A percentile compares a stretch with the other conserved stretches of the same genome.
These are phyloP conservation scores for Pleurotus cornucopiae DNA, from an alignment of 768 basidiomycete species.

Conservation along the genomic window DNA sequence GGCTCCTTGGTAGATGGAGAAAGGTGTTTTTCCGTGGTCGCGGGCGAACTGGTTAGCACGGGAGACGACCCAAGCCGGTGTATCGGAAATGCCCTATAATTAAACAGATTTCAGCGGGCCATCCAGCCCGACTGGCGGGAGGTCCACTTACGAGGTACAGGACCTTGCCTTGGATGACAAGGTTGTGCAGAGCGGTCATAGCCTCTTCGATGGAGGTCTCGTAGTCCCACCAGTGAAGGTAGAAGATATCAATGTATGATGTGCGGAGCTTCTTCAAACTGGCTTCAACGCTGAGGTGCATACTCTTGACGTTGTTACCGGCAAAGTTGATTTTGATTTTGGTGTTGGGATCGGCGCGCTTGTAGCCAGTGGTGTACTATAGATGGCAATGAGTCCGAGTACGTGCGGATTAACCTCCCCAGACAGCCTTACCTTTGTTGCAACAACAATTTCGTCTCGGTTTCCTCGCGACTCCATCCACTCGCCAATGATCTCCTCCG, in stretches of 20 bases:
- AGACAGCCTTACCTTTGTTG: slow-evolving; percentile 21
- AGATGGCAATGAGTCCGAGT: neutral
- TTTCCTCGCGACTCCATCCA: slow-evolving; percentile 33
- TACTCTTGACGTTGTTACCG: slow-evolving; percentile 45
- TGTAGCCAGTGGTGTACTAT: slow-evolving; percentile 28
- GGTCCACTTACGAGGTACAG: slow-evolving; percentile 32
- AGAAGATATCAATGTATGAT: slow-evolving; percentile 42
- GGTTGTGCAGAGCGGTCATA: slow-evolving; percentile 49
- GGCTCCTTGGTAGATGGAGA: slow-evolving; percentile 48
- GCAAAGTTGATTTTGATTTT: slow-evolving; percentile 33
- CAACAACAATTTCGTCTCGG: slow-evolving; percentile 34
- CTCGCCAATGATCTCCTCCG: slow-evolving; percentile 37
- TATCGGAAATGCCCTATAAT: slow-evolving; percentile 33
- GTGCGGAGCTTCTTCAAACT: slow-evolving; percentile 45
- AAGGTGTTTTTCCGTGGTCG: slow-evolving; percentile 43
- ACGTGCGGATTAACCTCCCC: neutral
- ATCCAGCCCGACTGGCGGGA: neutral
- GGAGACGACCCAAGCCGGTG: slow-evolving; percentile 46
- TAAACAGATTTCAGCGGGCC: neutral
- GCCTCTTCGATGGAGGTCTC: slow-evolving; percentile 50
- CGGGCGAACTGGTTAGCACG: slow-evolving; percentile 48
- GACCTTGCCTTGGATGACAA: slow-evolving; percentile 52
- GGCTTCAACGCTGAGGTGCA: slow-evolving; percentile 35
- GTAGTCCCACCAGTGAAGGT: slow-evolving; percentile 51
- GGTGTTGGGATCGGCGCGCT: slow-evolving; percentile 18